phyloP scores from a whole-genome alignment of 2,329 filamentous ascomycete species.

The Colletotrichum camelliae region DNA sequence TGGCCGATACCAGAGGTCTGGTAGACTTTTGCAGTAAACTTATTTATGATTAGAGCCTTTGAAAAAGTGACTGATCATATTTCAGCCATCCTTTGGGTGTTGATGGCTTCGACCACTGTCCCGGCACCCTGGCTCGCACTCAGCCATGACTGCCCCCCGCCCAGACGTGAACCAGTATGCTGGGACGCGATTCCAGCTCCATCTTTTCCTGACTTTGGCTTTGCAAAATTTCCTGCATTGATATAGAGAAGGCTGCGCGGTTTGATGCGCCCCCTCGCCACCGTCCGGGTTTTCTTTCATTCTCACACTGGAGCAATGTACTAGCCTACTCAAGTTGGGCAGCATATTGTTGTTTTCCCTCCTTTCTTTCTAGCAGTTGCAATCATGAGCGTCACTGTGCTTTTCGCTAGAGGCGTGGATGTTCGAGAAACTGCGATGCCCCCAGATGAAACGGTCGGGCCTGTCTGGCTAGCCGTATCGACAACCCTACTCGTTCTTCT shows the following conservation, averaged over 20 bases:
- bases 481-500: slow-evolving; percentile 33
- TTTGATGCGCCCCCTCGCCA: neutral
- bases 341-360: neutral
- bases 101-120: neutral
- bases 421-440: slow-evolving; percentile 29
- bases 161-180: neutral
- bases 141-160: neutral
- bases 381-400: neutral
- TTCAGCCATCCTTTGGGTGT: neutral
- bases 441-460: slow-evolving; percentile 35
- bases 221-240: neutral
- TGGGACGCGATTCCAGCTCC: neutral
- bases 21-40: neutral
- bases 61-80: neutral
- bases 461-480: slow-evolving; percentile 35
- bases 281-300: neutral
- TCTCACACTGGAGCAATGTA: neutral
- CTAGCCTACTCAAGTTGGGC: neutral
- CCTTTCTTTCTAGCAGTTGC: neutral
- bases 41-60: neutral
- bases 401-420: neutral
- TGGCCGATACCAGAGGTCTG: neutral
- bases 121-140: neutral
- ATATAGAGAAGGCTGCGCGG: neutral
- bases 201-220: neutral